Conservation (phyloP, 768 basidiomycete species). For the Lactifluus piperatus region DNA sequence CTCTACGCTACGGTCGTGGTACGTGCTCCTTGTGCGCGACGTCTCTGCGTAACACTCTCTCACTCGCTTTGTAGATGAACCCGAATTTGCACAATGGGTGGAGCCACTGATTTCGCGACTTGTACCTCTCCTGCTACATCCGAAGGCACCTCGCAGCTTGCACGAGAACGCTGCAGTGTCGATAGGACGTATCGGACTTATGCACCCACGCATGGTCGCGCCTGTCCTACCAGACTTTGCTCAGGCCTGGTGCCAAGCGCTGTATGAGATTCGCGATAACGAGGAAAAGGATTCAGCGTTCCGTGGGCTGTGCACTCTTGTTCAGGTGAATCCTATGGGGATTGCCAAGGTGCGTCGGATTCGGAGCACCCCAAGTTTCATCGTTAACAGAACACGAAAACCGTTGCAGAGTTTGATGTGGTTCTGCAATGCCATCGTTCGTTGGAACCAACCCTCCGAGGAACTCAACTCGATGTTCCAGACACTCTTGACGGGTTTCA, state of each 20-base stretch:
- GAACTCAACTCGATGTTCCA: constrained; percentile 94
- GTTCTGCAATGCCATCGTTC: constrained; percentile 97
- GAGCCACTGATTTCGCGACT: constrained; percentile 78
- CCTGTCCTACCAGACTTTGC: constrained; percentile 87
- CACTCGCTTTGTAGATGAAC: constrained; percentile 43
- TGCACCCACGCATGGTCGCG: constrained; percentile 83
- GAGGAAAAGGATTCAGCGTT: constrained; percentile 99
- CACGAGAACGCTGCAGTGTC: constrained; percentile 99
- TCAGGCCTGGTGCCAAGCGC: constrained; percentile 92
- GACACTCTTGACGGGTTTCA: constrained; percentile 82
- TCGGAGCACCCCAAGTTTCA: background rate
- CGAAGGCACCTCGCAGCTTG: constrained; percentile 86
- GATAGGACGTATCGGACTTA: constrained; percentile 90
- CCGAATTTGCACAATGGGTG: constrained; percentile 90
- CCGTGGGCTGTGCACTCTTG: constrained; percentile 91
- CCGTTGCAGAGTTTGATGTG: constrained; percentile 77
- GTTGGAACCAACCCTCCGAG: constrained; percentile 88
- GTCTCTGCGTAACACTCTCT: background rate
- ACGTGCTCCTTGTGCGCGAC: constrained; percentile 21
- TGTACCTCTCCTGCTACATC: constrained; percentile 86
- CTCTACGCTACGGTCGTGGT: constrained; percentile 84
- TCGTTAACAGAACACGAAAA: constrained; percentile 27
- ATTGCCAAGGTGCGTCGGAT: constrained; percentile 68
- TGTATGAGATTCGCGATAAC: constrained; percentile 98
- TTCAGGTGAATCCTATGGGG: constrained; percentile 89